These are phyloP conservation scores for Magnusiomyces suaveolens DNA, from an alignment of 1,139 yeast species.

Conservation along the genomic window DNA sequence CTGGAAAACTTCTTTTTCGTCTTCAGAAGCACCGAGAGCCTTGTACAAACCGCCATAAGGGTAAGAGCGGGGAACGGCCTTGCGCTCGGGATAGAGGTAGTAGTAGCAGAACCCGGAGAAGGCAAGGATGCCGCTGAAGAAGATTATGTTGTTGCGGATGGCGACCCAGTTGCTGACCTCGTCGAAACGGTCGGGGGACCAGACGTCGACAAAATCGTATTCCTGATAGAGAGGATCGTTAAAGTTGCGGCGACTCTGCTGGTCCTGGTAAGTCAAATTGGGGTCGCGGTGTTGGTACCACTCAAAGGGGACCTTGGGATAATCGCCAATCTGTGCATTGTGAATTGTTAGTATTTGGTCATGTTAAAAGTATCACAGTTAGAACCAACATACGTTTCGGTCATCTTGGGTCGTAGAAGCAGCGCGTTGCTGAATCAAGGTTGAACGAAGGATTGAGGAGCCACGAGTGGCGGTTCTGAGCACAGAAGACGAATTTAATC, in stretches of 20 bases:
- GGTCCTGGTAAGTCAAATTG: slow-evolving; percentile 66
- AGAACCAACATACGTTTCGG: slow-evolving; percentile 12
- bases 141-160: slow-evolving; percentile 40
- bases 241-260: slow-evolving; percentile 69
- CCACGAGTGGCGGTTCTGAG: not conserved
- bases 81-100: slow-evolving; percentile 62
- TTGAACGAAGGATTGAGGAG: not conserved
- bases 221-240: slow-evolving; percentile 63
- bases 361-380: not conserved
- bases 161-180: slow-evolving; percentile 55
- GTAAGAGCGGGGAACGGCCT: slow-evolving; percentile 66
- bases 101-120: slow-evolving; percentile 47
- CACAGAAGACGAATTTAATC: not conserved
- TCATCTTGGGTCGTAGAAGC: slow-evolving; percentile 15
- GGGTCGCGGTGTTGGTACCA: slow-evolving; percentile 58
- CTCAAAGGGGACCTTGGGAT: slow-evolving; percentile 42
- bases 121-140: slow-evolving; percentile 47
- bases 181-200: slow-evolving; percentile 77
- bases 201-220: slow-evolving; percentile 68
- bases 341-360: not conserved
- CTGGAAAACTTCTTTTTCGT: slow-evolving; percentile 23
- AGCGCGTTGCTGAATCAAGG: not conserved
- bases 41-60: slow-evolving; percentile 69
- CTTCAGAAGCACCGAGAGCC: slow-evolving; percentile 52
- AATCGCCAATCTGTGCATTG: slow-evolving; percentile 34